Percentiles rank a stretch among this genome's conserved stretches.
Conservation (phyloP, 495 filamentous ascomycete genomes). For the Lophiostoma macrostomum region DNA sequence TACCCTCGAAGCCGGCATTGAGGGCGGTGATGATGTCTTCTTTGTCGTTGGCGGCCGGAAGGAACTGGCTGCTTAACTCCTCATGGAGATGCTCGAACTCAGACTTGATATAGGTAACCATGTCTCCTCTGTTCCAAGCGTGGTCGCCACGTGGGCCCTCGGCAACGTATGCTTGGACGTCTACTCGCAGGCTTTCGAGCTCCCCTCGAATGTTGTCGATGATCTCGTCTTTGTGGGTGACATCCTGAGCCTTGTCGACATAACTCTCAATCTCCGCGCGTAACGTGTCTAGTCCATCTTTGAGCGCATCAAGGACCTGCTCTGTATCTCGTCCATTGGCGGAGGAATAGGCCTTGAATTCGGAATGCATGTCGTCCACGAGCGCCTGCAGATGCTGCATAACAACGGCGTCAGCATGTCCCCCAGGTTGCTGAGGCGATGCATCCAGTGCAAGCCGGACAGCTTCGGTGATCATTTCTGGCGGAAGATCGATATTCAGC, state of each 20-base stretch:
- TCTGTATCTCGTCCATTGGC: slow-evolving; percentile 74
- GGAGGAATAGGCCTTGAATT: slow-evolving; percentile 70
- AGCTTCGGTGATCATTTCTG: slow-evolving; percentile 64
- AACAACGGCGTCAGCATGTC: slow-evolving; percentile 63
- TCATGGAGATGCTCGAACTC: slow-evolving; percentile 64
- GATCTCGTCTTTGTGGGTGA: slow-evolving; percentile 71
- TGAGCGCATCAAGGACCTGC: slow-evolving; percentile 78
- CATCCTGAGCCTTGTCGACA: slow-evolving; percentile 63
- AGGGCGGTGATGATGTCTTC: slow-evolving; percentile 37
- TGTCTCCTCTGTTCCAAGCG: slow-evolving; percentile 50
- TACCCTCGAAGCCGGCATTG: slow-evolving; percentile 38
- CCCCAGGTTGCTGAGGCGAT: slow-evolving; percentile 46
- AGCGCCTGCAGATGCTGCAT: slow-evolving; percentile 72
- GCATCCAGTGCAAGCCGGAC: slow-evolving; percentile 61
- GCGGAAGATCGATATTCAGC: slow-evolving; percentile 54
- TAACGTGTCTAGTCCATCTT: slow-evolving; percentile 77
- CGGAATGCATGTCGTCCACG: slow-evolving; percentile 65
- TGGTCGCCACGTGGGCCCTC: slow-evolving; percentile 44
- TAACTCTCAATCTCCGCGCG: slow-evolving; percentile 79
- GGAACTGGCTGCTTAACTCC: slow-evolving; percentile 24
- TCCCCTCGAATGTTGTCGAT: slow-evolving; percentile 68
- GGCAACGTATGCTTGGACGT: slow-evolving; percentile 63
- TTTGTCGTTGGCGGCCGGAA: slow-evolving; percentile 22
- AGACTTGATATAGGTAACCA: slow-evolving; percentile 68
- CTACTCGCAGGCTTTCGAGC: slow-evolving; percentile 68